phyloP scores from a whole-genome alignment of 371 early-diverging fungal genomes.

The Syncephalastrum sp. region DNA sequence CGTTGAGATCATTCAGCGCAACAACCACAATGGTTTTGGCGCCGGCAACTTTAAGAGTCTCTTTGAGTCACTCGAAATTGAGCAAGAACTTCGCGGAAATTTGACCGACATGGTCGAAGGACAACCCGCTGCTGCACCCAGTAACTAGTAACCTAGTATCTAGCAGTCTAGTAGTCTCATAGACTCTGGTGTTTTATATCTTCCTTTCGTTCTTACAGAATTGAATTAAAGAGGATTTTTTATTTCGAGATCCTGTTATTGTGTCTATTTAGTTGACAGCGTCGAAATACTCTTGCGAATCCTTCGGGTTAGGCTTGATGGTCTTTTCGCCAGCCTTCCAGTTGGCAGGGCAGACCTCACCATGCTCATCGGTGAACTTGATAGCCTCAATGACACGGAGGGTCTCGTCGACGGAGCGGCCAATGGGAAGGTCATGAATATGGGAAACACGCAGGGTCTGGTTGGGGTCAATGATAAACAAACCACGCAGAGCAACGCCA shows the following conservation, averaged over 20 bases:
- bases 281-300: conserved; percentile 79
- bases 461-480: conserved; percentile 94
- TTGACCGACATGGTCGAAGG: conserved; percentile 53
- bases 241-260: too few species aligned
- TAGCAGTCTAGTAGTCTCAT: too few species aligned
- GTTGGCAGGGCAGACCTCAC: conserved; percentile 84
- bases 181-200: too few species aligned
- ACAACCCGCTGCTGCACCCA: conserved; percentile 20
- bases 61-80: conserved; percentile 93
- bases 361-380: conserved; percentile 90
- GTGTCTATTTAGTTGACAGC: conserved; percentile 11
- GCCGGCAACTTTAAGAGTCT: conserved; percentile 98
- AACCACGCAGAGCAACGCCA: conserved; percentile 68
- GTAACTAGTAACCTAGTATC: conserved; percentile 12
- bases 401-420: conserved; percentile 94
- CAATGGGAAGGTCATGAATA: conserved; percentile 83
- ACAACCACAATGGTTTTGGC: conserved; percentile 94
- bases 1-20: conserved; percentile 94
- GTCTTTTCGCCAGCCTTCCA: conserved; percentile 80
- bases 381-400: conserved; percentile 95
- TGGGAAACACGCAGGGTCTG: conserved; percentile 66
- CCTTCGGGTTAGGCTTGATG: conserved; percentile 66
- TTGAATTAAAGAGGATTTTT: too few species aligned
- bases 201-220: too few species aligned
- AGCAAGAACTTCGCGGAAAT: conserved; percentile 92